Conservation (phyloP, 1,284 basidiomycete genomes). For the Caloboletus inedulis region DNA sequence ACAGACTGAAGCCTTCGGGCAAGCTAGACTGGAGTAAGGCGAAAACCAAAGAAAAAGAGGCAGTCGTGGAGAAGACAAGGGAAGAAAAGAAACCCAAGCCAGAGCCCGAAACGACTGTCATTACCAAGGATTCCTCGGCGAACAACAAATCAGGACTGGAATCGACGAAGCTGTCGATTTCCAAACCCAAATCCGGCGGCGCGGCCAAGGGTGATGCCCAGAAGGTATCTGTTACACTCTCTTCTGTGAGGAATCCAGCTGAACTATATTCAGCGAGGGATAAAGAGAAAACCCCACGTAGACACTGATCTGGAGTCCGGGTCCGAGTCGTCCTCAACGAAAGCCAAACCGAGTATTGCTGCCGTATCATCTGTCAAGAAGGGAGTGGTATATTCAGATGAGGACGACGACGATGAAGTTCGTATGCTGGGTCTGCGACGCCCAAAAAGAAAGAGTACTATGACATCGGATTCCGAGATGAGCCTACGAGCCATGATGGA, state of each 20-base stretch:
- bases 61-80: constrained; percentile 24
- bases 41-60: constrained; percentile 38
- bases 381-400: constrained; percentile 54
- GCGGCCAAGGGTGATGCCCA: neutral
- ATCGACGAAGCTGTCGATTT: neutral
- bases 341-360: constrained; percentile 16
- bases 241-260: constrained; percentile 9
- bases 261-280: constrained; percentile 44
- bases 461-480: constrained; percentile 34
- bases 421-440: constrained; percentile 22
- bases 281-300: constrained; percentile 51
- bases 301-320: constrained; percentile 50
- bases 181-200: neutral
- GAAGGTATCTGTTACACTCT: constrained; percentile 8
- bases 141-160: neutral
- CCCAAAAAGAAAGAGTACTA: constrained; percentile 12
- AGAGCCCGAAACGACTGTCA: constrained; percentile 6
- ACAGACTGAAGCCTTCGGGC: constrained; percentile 48
- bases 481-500: constrained; percentile 70
- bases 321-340: constrained; percentile 4
- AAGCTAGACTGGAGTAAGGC: constrained; percentile 65
- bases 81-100: constrained; percentile 25
- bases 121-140: neutral
- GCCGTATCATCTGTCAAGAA: constrained; percentile 38
- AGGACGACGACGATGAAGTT: constrained; percentile 52